A percentile compares a stretch with the other conserved stretches of the same genome.
phyloP scores from a whole-genome alignment of 371 early-diverging fungal genomes.

The Homolaphlyctis polyrhiza region DNA sequence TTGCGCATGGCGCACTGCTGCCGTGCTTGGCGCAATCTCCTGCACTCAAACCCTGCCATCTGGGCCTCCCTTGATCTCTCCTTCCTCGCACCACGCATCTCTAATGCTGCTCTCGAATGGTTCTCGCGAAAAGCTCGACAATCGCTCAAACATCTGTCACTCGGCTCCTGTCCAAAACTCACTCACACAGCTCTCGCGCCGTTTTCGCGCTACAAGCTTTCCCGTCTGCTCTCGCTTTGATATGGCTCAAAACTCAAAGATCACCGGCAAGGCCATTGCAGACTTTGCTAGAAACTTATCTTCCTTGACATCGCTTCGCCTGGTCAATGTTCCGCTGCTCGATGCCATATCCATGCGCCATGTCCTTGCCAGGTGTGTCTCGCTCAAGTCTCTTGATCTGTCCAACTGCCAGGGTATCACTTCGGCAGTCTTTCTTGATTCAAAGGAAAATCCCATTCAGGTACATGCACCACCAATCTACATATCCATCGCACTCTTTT shows the following conservation, averaged over 20 bases:
- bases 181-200: not conserved
- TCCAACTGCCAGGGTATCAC: not conserved
- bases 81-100: not conserved
- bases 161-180: not conserved
- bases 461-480: not conserved
- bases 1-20: not conserved
- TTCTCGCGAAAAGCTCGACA: not conserved
- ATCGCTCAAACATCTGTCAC: not conserved
- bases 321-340: not conserved
- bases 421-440: not conserved
- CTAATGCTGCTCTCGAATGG: not conserved
- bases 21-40: not conserved
- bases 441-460: not conserved
- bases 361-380: not conserved
- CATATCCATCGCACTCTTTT: not conserved
- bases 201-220: not conserved
- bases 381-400: not conserved
- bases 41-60: not conserved
- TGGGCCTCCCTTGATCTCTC: not conserved
- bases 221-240: not conserved
- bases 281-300: not conserved
- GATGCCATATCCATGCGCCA: not conserved
- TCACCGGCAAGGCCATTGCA: not conserved
- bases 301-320: not conserved
- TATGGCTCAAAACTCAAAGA: not conserved